Conservation (phyloP, 2,329 filamentous ascomycete species). For the Drechmeria coniospora region DNA sequence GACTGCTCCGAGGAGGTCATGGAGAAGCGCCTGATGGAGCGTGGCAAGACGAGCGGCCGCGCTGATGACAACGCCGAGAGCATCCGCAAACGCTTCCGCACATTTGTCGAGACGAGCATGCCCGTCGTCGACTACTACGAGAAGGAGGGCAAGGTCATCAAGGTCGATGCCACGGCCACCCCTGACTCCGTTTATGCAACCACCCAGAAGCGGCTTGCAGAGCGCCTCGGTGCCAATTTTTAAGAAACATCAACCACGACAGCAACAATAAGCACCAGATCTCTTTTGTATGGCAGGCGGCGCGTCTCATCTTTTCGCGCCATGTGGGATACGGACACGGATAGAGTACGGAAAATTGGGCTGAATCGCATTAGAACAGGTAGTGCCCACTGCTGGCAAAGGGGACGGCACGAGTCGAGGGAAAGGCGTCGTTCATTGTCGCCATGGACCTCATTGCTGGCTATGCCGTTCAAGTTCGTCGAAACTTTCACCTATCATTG, state of each 20-base stretch:
- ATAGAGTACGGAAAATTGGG: too few relatives aligned
- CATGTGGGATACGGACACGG: too few relatives aligned
- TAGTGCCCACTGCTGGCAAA: too few relatives aligned
- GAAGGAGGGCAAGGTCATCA: conserved; percentile 61
- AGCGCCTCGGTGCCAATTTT: conserved; percentile 28
- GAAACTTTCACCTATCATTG: too few relatives aligned
- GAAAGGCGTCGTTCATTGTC: too few relatives aligned
- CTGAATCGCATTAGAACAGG: too few relatives aligned
- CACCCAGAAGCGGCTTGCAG: conserved; percentile 33
- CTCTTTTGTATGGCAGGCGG: too few relatives aligned
- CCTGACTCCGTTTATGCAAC: conserved; percentile 46
- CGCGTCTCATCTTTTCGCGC: too few relatives aligned
- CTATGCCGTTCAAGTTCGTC: too few relatives aligned
- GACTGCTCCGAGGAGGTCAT: conserved; percentile 85
- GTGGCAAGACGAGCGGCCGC: conserved; percentile 83
- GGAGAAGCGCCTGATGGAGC: conserved; percentile 67
- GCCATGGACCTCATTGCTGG: too few relatives aligned
- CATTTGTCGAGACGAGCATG: conserved; percentile 93
- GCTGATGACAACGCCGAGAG: conserved; percentile 89
- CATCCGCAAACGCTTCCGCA: conserved; percentile 91
- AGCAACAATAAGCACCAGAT: not conserved
- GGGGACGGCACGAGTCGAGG: too few relatives aligned
- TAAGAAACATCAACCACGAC: conserved; percentile 4
- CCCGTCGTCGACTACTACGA: conserved; percentile 83
- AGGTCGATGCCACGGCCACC: conserved; percentile 53